phyloP scores from a whole-genome alignment of 257 asterid species.

The Striga asiatica region DNA sequence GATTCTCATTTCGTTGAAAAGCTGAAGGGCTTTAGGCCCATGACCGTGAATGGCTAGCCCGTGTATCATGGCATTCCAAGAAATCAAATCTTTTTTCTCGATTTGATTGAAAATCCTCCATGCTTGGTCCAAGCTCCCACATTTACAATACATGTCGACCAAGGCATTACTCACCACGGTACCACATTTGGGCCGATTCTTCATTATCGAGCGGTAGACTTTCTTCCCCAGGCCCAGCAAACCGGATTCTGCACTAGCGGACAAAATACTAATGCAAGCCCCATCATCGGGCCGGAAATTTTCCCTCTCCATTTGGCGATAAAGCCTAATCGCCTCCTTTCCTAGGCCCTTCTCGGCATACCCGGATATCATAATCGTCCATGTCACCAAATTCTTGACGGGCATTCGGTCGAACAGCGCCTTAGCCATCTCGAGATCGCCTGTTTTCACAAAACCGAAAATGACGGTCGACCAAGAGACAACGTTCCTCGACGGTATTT shows the following conservation, averaged over 20 bases:
- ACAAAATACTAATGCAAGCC: conserved; percentile 45
- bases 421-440: conserved; percentile 69
- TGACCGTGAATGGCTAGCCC: conserved; percentile 65
- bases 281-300: conserved; percentile 42
- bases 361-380: conserved; percentile 66
- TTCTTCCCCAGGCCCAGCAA: conserved; percentile 55
- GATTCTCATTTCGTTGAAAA: conserved; percentile 43
- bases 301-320: conserved; percentile 33
- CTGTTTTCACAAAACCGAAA: conserved; percentile 49
- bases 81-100: conserved; percentile 41
- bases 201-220: conserved; percentile 38
- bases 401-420: conserved; percentile 69
- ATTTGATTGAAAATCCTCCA: conserved; percentile 34
- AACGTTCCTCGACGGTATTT: conserved; percentile 52
- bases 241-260: conserved; percentile 68
- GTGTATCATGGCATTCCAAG: conserved; percentile 84
- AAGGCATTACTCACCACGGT: conserved; percentile 46
- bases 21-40: conserved; percentile 47
- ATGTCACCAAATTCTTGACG: conserved; percentile 57
- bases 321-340: conserved; percentile 51
- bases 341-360: conserved; percentile 60
- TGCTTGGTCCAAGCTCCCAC: conserved; percentile 58
- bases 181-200: conserved; percentile 23
- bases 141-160: conserved; percentile 80
- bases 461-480: conserved; percentile 77